These are phyloP conservation scores for Acmispon strigosus DNA, from an alignment of 306 rosid species.

Conservation along the genomic window DNA sequence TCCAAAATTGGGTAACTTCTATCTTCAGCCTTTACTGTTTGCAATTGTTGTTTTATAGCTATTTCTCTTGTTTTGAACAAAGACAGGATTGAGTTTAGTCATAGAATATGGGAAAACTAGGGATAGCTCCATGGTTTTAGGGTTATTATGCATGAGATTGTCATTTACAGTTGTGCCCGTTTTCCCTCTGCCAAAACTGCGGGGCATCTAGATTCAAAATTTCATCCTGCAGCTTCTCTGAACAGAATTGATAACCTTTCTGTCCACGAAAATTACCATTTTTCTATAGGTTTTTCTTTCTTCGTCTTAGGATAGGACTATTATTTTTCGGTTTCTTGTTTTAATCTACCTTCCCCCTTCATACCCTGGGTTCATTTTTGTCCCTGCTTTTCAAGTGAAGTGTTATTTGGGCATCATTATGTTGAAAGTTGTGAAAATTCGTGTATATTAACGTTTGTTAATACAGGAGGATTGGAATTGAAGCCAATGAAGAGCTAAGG, in stretches of 20 bases:
- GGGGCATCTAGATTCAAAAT: neutral
- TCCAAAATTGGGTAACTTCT: slow-evolving; percentile 81
- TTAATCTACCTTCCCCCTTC: neutral
- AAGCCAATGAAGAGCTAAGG: slow-evolving; percentile 94
- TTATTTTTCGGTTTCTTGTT: neutral
- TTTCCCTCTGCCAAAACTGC: neutral
- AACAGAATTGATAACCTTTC: neutral
- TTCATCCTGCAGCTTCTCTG: neutral
- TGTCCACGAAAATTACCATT: neutral
- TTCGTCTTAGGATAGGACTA: neutral
- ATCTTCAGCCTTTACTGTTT: neutral
- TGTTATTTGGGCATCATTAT: neutral
- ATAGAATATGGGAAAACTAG: neutral
- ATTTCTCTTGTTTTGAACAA: neutral
- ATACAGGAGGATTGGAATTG: slow-evolving; percentile 89
- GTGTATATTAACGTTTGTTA: slow-evolving; percentile 4
- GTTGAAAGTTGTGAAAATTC: neutral
- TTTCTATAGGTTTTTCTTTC: neutral
- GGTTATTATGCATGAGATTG: neutral
- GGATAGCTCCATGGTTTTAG: neutral
- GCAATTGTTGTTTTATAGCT: neutral
- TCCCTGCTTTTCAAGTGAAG: neutral
- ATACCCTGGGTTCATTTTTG: neutral
- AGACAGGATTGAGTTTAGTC: neutral
- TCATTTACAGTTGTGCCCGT: neutral